Evolutionary conservation across 1,284 basidiomycete genomes (phyloP).

Genomic region (Ceratobasidium papillatum): DNA sequence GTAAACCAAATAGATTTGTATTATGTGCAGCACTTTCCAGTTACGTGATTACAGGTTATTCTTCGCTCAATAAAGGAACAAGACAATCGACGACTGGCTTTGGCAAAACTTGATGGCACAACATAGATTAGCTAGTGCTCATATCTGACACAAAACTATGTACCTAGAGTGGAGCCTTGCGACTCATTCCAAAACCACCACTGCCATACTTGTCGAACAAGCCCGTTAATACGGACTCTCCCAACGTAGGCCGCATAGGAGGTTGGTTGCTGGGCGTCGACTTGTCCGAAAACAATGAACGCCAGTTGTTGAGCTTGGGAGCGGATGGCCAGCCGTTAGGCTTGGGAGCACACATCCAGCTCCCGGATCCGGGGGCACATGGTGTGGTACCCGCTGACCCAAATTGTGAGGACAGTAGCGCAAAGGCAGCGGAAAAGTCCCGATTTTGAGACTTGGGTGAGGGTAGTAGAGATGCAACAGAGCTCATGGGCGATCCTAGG

Average conservation of each 20-base stretch:
- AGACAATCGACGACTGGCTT: background rate
- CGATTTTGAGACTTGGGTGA: background rate
- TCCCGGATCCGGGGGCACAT: background rate
- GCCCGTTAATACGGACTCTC: background rate
- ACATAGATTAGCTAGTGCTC: background rate
- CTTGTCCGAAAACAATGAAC: background rate
- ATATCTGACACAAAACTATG: background rate
- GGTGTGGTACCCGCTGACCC: background rate
- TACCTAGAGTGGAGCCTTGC: background rate
- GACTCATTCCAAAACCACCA: background rate
- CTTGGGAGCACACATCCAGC: no score
- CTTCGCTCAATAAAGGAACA: background rate
- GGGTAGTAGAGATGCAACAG: background rate
- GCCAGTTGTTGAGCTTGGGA: background rate
- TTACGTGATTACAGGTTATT: background rate
- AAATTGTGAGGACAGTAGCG: background rate
- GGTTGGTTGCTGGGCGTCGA: no score
- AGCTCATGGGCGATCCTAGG: background rate
- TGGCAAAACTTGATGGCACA: no score
- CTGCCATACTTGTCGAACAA: background rate
- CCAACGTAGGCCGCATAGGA: background rate
- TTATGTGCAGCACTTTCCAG: no score
- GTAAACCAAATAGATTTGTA: background rate
- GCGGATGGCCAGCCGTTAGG: no score
- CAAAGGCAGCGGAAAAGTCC: background rate